These are phyloP conservation scores for Calendula officinalis DNA, from an alignment of 129 eudicot genomes.

Conservation along the genomic window DNA sequence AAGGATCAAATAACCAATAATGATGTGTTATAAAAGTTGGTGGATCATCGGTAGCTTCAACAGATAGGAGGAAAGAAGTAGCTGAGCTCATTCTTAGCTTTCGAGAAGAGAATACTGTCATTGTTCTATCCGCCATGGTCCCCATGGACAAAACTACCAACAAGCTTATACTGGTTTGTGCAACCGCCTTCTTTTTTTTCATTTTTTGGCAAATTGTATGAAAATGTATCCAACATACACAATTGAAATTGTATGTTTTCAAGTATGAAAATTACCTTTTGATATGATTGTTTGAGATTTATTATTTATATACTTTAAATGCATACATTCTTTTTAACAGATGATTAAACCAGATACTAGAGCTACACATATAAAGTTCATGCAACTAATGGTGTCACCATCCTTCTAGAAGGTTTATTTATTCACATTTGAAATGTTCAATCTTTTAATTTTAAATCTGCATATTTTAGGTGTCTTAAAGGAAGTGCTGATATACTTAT, in stretches of 20 bases:
- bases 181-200: neutral
- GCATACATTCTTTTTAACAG: constrained; percentile 37
- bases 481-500: constrained; percentile 89
- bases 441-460: constrained; percentile 20
- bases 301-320: constrained; percentile 2
- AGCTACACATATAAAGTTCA: constrained; percentile 66
- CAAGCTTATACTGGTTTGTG: constrained; percentile 74
- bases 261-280: constrained; percentile 25
- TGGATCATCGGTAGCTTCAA: constrained; percentile 93
- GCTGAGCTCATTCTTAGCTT: constrained; percentile 88
- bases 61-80: constrained; percentile 91
- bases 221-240: too few species aligned
- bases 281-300: neutral
- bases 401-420: constrained; percentile 71
- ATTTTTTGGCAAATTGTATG: too few species aligned
- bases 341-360: constrained; percentile 83
- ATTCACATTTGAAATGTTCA: neutral
- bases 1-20: constrained; percentile 39
- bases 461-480: constrained; percentile 61
- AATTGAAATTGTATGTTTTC: too few species aligned
- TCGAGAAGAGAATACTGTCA: constrained; percentile 85
- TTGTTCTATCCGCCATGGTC: constrained; percentile 97
- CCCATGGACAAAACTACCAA: constrained; percentile 98
- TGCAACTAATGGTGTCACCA: constrained; percentile 90
- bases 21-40: constrained; percentile 98